These are phyloP conservation scores for Penicillium arizonense DNA, from an alignment of 495 filamentous ascomycete species.

Conservation along the genomic window DNA sequence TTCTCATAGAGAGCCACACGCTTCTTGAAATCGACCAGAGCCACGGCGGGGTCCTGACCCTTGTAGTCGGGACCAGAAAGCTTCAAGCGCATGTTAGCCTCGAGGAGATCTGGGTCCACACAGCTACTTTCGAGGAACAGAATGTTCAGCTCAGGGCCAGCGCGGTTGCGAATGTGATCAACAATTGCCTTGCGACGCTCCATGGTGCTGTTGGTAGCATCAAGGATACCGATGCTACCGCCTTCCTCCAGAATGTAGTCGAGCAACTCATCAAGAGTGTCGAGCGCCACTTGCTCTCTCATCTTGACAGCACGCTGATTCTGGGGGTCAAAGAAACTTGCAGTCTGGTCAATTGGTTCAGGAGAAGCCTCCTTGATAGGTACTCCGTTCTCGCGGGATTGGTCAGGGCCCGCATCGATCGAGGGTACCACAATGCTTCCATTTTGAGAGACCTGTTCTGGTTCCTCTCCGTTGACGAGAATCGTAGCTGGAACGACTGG, in stretches of 20 bases:
- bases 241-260: constrained; percentile 79
- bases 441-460: constrained; percentile 26
- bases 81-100: constrained; percentile 97
- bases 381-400: constrained; percentile 19
- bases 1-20: constrained; percentile 91
- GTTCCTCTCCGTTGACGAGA: constrained; percentile 46
- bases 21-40: constrained; percentile 88
- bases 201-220: constrained; percentile 95
- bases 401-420: constrained; percentile 19
- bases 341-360: constrained; percentile 78
- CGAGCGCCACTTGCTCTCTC: constrained; percentile 86
- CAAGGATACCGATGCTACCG: constrained; percentile 95
- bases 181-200: constrained; percentile 80
- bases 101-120: constrained; percentile 74
- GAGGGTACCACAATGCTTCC: constrained; percentile 32
- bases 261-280: constrained; percentile 87
- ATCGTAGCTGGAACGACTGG: constrained; percentile 47
- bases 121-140: constrained; percentile 94
- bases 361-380: constrained; percentile 33
- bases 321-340: constrained; percentile 89
- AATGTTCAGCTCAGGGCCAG: constrained; percentile 83
- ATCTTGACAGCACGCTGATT: constrained; percentile 80
- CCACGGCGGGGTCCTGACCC: constrained; percentile 79
- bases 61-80: constrained; percentile 97
- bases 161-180: constrained; percentile 74